Evolutionary conservation across 805 yeast genomes (phyloP), one percentile per base, ranked within the genome.

Genomic region (Candida chilensis): DNA sequence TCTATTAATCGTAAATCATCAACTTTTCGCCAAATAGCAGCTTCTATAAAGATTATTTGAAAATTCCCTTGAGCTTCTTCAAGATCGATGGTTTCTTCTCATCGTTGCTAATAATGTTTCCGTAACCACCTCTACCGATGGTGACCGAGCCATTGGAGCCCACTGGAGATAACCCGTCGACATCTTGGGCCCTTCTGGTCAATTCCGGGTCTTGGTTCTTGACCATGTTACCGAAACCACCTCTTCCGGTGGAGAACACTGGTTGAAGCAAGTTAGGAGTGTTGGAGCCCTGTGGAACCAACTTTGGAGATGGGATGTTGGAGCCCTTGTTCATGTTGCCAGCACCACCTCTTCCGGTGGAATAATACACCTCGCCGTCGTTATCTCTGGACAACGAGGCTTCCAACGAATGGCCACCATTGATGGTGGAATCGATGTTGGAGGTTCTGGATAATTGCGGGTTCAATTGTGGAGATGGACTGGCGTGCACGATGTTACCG

Each of bases 301-400:
- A 59, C 29, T 63, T 69, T 3, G 81, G 81, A 6, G 72, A 60
- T 3, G 75, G 74, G 16, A 58, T 49, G 19, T 57, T 50, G 24
- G 47, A 40, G 9, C 71, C 48, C 3, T 59, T 41, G 40, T 67
- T 59, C 32, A 79, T 71, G 50, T 80, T 80, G 5, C 88, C 88
- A 1, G 80, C 79, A 7, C 90, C 90, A 8, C 90, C 90, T 39
- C 90, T 65, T 4, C 88, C 88, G 0, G 87, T 79, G n/a, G 84
- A 66, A 39, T 67, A 69, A 34, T 56, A 59, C 5, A 57, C 56
- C 11, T 48, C 41, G 3, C 54, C 57, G n/a, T n/a, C n/a, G n/a
- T n/a, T n/a, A n/a, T n/a, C n/a, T n/a, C n/a, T n/a, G n/a, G n/a
- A n/a, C n/a, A n/a, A n/a, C n/a, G n/a, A n/a, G n/a, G n/a, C n/a